Evolutionary conservation across 805 yeast species (phyloP).

Genomic region (Metschnikowia proteae): DNA sequence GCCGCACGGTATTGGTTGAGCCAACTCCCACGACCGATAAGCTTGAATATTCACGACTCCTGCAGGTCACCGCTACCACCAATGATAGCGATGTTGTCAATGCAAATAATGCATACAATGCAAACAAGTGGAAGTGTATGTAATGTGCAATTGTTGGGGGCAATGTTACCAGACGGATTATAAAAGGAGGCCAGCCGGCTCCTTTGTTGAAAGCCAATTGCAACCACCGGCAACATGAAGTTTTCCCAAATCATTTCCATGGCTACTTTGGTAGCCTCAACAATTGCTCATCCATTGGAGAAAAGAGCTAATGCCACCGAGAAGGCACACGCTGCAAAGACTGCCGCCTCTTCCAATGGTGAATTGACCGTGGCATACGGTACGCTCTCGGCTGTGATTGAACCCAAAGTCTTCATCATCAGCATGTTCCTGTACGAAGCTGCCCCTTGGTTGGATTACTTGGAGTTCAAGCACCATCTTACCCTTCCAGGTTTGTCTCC

Average conservation of each 20-base stretch:
- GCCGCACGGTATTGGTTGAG: not conserved
- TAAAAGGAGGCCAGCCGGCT: too few relatives aligned
- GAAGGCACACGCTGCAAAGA: not conserved
- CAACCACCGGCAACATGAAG: slow-evolving; percentile 15
- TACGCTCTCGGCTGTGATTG: slow-evolving; percentile 33
- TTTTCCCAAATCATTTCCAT: slow-evolving; percentile 15
- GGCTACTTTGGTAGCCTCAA: slow-evolving; percentile 15
- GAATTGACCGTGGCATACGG: slow-evolving; percentile 24
- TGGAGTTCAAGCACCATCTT: slow-evolving; percentile 50
- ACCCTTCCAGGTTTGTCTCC: slow-evolving; percentile 67
- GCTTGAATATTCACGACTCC: not conserved
- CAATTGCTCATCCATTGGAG: slow-evolving; percentile 17
- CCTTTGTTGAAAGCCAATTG: not conserved
- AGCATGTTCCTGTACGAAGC: slow-evolving; percentile 54
- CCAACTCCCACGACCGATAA: not conserved
- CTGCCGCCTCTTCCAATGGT: slow-evolving; percentile 12
- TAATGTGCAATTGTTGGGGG: not conserved
- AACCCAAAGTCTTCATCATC: slow-evolving; percentile 54
- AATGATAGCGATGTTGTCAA: not conserved
- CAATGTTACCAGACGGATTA: not conserved
- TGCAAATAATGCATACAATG: not conserved
- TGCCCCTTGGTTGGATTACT: slow-evolving; percentile 48
- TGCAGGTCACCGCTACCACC: not conserved
- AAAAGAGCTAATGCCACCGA: slow-evolving; percentile 12
- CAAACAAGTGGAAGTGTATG: not conserved